Conservation (phyloP, 2,329 filamentous ascomycete species). For the Aureobasidium sp. region DNA sequence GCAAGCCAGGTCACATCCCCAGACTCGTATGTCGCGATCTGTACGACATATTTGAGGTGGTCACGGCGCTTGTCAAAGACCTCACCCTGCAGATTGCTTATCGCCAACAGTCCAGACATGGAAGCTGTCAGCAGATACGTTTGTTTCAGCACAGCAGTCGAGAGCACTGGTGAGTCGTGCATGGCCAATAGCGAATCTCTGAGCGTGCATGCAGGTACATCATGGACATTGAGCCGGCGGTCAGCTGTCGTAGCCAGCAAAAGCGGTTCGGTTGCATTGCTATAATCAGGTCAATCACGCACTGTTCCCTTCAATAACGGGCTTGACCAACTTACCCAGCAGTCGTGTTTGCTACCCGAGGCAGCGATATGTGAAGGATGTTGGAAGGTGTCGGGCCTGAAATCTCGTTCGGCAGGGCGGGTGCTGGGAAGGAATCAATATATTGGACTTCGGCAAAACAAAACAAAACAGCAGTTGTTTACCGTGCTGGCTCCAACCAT, state of each 20-base stretch:
- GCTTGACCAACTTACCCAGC: not conserved
- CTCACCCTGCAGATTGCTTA: conserved; percentile 48
- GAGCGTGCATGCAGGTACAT: conserved; percentile 38
- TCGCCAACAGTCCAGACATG: conserved; percentile 65
- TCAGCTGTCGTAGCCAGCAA: conserved; percentile 51
- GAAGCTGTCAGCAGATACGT: conserved; percentile 57
- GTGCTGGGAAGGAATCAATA: conserved; percentile 40
- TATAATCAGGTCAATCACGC: not conserved
- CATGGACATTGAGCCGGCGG: conserved; percentile 53
- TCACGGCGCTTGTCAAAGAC: conserved; percentile 58
- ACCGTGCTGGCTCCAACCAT: conserved; percentile 24
- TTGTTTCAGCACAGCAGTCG: conserved; percentile 48
- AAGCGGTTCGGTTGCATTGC: conserved; percentile 18
- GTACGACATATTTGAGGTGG: conserved; percentile 66
- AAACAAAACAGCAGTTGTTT: not conserved
- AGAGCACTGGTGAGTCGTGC: conserved; percentile 62
- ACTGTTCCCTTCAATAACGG: not conserved
- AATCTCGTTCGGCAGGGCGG: conserved; percentile 49
- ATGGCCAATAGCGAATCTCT: conserved; percentile 42
- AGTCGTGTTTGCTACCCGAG: conserved; percentile 27
- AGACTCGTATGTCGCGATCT: conserved; percentile 46
- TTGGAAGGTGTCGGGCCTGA: conserved; percentile 55
- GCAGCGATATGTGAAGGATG: conserved; percentile 55
- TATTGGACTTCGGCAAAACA: not conserved
- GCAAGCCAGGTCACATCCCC: conserved; percentile 48